These are phyloP conservation scores for Cymbidium sinense DNA, from an alignment of 106 monocot genomes.

Conservation along the genomic window DNA sequence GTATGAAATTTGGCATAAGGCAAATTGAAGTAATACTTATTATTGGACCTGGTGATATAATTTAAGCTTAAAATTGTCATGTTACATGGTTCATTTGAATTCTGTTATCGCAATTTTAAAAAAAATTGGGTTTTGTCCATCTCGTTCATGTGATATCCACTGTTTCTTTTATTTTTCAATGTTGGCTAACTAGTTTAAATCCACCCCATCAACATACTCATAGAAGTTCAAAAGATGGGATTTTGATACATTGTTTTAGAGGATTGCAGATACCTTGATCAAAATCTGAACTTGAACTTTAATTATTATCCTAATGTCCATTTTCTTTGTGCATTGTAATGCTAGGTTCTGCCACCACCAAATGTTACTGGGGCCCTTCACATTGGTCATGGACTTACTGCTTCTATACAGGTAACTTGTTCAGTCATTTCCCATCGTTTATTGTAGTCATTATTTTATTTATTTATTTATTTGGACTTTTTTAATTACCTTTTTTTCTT, in stretches of 20 bases:
- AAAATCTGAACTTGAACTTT: not conserved
- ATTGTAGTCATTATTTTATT: not conserved
- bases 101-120: too few species aligned
- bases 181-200: too few species aligned
- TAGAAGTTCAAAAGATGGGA: too few species aligned
- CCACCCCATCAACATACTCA: too few species aligned
- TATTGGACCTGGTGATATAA: not conserved
- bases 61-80: too few species aligned
- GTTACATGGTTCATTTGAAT: too few species aligned
- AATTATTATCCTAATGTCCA: not conserved
- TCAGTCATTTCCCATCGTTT: not conserved
- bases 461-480: not conserved
- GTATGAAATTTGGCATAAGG: not conserved
- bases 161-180: too few species aligned
- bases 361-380: constrained; percentile 93
- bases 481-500: constrained; percentile 9
- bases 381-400: constrained; percentile 92
- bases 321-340: not conserved
- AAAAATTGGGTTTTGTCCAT: too few species aligned
- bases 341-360: constrained; percentile 88
- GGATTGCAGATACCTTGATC: not conserved
- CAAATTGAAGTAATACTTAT: not conserved
- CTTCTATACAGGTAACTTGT: constrained; percentile 67
- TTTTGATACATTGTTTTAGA: not conserved
- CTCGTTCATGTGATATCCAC: too few species aligned